Evolutionary conservation across 2,329 filamentous ascomycete genomes (phyloP).

Genomic region (Thermoascus crustaceus): DNA sequence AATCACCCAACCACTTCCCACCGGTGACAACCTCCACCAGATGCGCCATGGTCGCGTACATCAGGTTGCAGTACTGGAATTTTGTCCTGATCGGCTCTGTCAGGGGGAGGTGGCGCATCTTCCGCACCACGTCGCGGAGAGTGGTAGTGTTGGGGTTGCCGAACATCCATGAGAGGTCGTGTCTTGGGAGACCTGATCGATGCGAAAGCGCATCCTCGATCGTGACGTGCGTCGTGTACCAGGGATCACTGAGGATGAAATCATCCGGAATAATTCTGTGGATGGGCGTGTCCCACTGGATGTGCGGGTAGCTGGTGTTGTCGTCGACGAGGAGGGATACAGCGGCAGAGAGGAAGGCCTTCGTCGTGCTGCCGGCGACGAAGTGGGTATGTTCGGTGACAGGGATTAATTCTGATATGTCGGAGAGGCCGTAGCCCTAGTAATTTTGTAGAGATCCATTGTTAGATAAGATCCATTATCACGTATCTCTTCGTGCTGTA

Average conservation of each 20-base stretch:
- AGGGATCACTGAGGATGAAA: slow-evolving; percentile 26
- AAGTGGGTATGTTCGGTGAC: slow-evolving; percentile 44
- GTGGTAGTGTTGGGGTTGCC: slow-evolving; percentile 15
- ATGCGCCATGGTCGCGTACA: slow-evolving; percentile 44
- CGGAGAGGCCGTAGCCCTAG: slow-evolving; percentile 35
- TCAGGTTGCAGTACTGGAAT: slow-evolving; percentile 47
- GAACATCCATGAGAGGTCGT: slow-evolving; percentile 14
- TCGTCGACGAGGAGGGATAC: slow-evolving; percentile 36
- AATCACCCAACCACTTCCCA: slow-evolving; percentile 19
- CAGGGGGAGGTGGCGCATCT: slow-evolving; percentile 38
- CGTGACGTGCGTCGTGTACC: slow-evolving; percentile 18
- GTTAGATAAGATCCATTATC: no score
- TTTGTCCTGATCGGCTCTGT: slow-evolving; percentile 33
- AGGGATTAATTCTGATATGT: slow-evolving; percentile 23
- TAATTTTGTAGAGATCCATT: no score
- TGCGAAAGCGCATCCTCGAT: slow-evolving; percentile 28
- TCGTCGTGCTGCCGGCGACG: slow-evolving; percentile 48
- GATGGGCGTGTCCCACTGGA: slow-evolving; percentile 12
- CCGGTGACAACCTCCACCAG: slow-evolving; percentile 38
- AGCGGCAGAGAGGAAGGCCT: slow-evolving; percentile 45
- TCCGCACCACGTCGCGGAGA: slow-evolving; percentile 30
- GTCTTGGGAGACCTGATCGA: slow-evolving; percentile 26
- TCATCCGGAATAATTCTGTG: slow-evolving; percentile 15
- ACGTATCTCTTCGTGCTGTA: no score
- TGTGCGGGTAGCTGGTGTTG: slow-evolving; percentile 15